Percentiles rank a stretch among this genome's conserved stretches.
Conservation (phyloP, 2,329 filamentous ascomycete genomes). For the Chrysosporium keratinophilum region DNA sequence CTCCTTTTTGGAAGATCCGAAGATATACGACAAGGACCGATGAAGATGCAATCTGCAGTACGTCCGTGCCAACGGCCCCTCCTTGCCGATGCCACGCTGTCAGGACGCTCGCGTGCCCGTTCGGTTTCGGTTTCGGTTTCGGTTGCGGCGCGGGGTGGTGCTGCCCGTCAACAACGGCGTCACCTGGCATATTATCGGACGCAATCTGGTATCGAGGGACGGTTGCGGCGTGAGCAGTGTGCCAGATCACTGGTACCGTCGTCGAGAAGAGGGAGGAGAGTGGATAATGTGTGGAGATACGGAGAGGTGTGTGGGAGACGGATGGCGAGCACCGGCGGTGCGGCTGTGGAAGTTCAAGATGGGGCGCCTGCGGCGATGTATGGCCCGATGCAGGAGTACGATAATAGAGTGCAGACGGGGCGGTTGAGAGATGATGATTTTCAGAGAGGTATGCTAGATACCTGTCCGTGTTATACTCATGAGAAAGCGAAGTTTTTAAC, state of each 20-base stretch:
- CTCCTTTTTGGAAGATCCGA: not conserved
- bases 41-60: constrained; percentile 3
- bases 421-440: constrained; percentile 76
- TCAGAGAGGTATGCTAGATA: constrained; percentile 58
- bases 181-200: too few relatives aligned
- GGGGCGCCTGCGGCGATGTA: constrained; percentile 12
- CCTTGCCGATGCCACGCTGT: not conserved
- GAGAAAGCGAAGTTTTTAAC: constrained; percentile 5
- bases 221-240: not conserved
- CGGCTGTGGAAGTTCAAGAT: not conserved
- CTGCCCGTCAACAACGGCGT: too few relatives aligned
- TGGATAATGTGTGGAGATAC: not conserved
- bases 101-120: not conserved
- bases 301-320: not conserved
- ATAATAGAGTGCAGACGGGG: constrained; percentile 64
- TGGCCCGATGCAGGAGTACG: constrained; percentile 82
- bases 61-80: not conserved
- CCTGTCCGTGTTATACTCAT: not conserved
- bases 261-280: not conserved
- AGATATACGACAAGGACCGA: not conserved
- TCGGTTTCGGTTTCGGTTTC: not conserved
- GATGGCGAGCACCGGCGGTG: constrained; percentile 4
- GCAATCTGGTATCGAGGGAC: too few relatives aligned
- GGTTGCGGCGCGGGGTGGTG: not conserved
- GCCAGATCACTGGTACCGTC: not conserved